phyloP scores from a whole-genome alignment of 495 filamentous ascomycete species.

The Delitschia confertaspora region DNA sequence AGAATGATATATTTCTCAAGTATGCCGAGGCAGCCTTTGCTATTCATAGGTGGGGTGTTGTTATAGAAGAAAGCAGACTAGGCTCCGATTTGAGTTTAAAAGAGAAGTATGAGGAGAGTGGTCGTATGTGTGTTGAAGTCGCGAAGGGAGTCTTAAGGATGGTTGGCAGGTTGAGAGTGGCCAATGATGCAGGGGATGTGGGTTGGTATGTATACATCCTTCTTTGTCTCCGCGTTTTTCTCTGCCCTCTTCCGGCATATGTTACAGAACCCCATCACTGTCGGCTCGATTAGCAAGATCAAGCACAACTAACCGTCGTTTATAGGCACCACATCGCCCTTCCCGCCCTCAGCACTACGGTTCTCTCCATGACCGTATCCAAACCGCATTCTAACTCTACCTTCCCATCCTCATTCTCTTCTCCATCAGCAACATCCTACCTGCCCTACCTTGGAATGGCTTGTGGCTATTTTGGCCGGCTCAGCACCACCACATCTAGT shows the following conservation, averaged over 20 bases:
- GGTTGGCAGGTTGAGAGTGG: neutral
- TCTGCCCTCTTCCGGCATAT: too few relatives aligned
- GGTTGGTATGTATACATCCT: neutral
- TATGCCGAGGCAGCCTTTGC: neutral
- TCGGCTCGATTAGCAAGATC: too few relatives aligned
- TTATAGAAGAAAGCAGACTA: neutral
- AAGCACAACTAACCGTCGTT: too few relatives aligned
- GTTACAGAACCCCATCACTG: too few relatives aligned
- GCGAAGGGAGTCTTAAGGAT: neutral
- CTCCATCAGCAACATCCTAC: neutral
- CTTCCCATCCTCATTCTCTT: neutral
- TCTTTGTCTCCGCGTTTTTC: neutral
- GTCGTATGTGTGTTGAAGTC: neutral
- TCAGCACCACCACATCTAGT: neutral
- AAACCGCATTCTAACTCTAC: neutral
- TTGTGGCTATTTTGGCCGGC: neutral
- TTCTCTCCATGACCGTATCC: neutral
- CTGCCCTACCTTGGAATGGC: constrained; percentile 1
- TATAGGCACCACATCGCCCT: too few relatives aligned
- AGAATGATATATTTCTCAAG: neutral
- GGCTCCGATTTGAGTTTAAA: too few relatives aligned
- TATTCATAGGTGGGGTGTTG: neutral
- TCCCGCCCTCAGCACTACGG: too few relatives aligned
- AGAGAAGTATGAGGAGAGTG: neutral
- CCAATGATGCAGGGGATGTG: neutral